Percentiles rank a stretch among this genome's conserved stretches.
phyloP scores from a whole-genome alignment of 768 basidiomycete species.

The Piloderma croceum region DNA sequence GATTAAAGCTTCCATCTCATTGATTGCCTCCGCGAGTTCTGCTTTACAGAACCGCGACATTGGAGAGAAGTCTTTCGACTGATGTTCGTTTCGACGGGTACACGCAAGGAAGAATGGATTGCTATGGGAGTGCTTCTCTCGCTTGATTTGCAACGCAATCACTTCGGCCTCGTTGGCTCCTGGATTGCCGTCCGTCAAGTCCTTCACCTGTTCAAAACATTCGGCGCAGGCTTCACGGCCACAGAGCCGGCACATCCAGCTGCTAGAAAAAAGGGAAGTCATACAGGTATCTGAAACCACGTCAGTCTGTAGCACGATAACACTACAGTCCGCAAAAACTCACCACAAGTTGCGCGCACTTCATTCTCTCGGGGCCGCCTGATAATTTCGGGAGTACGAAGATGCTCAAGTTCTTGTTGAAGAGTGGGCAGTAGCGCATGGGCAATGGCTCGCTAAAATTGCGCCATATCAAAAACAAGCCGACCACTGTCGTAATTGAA shows the following conservation, averaged over 20 bases:
- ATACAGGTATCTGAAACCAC: slow-evolving; percentile 79
- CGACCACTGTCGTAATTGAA: neutral
- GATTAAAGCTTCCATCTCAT: slow-evolving; percentile 60
- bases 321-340: slow-evolving; percentile 21
- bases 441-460: slow-evolving; percentile 59
- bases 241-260: slow-evolving; percentile 88
- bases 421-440: slow-evolving; percentile 63
- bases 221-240: slow-evolving; percentile 86
- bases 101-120: slow-evolving; percentile 76
- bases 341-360: slow-evolving; percentile 82
- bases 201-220: slow-evolving; percentile 67
- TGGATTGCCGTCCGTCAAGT: slow-evolving; percentile 51
- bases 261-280: slow-evolving; percentile 86
- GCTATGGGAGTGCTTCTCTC: slow-evolving; percentile 56
- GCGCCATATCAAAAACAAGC: too few relatives aligned
- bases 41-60: slow-evolving; percentile 67
- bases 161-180: slow-evolving; percentile 44
- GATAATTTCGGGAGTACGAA: slow-evolving; percentile 52
- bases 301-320: too few relatives aligned
- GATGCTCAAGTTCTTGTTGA: slow-evolving; percentile 57
- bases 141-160: slow-evolving; percentile 41
- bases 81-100: slow-evolving; percentile 66
- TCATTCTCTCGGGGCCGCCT: slow-evolving; percentile 74
- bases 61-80: slow-evolving; percentile 63
- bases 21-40: slow-evolving; percentile 62